A percentile compares a stretch with the other conserved stretches of the same genome.
These are phyloP conservation scores for Helicostylum pulchrum DNA, from an alignment of 192 early-diverging fungal genomes.

Conservation along the genomic window DNA sequence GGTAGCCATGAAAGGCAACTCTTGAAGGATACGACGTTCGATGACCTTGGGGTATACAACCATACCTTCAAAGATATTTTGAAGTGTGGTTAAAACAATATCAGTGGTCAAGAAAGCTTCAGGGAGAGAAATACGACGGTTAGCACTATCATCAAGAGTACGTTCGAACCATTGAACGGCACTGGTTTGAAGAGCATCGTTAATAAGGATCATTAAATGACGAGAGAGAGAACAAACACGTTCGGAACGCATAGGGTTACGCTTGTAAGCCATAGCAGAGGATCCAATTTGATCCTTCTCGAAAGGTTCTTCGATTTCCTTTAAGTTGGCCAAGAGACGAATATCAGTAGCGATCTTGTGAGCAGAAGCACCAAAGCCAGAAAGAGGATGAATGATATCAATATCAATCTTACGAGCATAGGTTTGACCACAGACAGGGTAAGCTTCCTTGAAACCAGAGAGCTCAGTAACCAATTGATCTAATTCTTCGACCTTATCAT, in stretches of 20 bases:
- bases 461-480: slow-evolving; percentile 89
- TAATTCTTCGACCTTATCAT: slow-evolving; percentile 89
- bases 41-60: slow-evolving; percentile 98
- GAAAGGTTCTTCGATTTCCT: slow-evolving; percentile 99
- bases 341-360: slow-evolving; percentile 98
- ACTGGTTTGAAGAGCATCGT: slow-evolving; percentile 85
- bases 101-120: slow-evolving; percentile 97
- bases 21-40: slow-evolving; percentile 83
- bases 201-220: slow-evolving; percentile 88
- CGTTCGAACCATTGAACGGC: slow-evolving; percentile 97
- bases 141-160: slow-evolving; percentile 95
- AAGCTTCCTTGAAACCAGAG: slow-evolving; percentile 78
- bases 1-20: slow-evolving; percentile 99
- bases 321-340: slow-evolving; percentile 90
- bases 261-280: slow-evolving; percentile 99
- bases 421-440: slow-evolving; percentile 95
- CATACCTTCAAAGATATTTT: slow-evolving; percentile 96
- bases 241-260: slow-evolving; percentile 99
- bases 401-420: slow-evolving; percentile 98
- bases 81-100: slow-evolving; percentile 90
- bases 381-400: slow-evolving; percentile 80
- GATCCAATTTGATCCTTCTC: slow-evolving; percentile 99
- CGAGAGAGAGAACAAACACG: slow-evolving; percentile 94
- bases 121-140: slow-evolving; percentile 91
- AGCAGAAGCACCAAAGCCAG: slow-evolving; percentile 92